Base-by-base conservation (phyloP, 495 filamentous ascomycete genomes). In the Penicillium malachiteum region DNA sequence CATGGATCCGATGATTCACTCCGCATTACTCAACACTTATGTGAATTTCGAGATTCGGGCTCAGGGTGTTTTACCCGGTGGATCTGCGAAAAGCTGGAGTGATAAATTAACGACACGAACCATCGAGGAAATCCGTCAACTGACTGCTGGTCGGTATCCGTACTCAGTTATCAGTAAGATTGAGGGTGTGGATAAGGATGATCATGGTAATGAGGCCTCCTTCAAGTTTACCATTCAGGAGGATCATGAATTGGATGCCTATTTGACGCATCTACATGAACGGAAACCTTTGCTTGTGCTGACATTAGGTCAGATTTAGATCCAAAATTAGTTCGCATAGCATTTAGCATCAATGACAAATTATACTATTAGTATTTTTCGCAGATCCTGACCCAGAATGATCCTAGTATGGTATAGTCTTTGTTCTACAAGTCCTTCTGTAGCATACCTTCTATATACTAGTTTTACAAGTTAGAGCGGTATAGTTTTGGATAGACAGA, bases 201-300 rank as follows among this genome's bases (percentile, higher is more conserved):
- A 71, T 26, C 74, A 73, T 38, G 84, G 79, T n/a, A 71, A 74
- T 54, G 82, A 87, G 67, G 67, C 84, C 48, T 64, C 67, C 5
- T 77, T n/a, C n/a, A n/a, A n/a, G n/a, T n/a, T 86, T 63, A 64
- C 71, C 31, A 84, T 92, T 60, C 84, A 85, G 50, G 77, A 84
- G 32, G 87, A 91, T 62, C 82, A 82, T 42, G 87, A 91, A 70
- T 60, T 92, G 48, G 81, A 81, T 52, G 84, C 82, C 3, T 92
- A 89, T 70, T 62, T 92, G 56, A 71, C 71, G 40, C 84, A 87
- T 67, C 76, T 86, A 4, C 68, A 78, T 52, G 85, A 78, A 7
- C 78, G 81, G 54, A 89, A 88, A 68, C 82, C 84, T 3, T 84
- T 77, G 9, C 88, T 92, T 69, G 67, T 78, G n/a, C 81, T 89